A percentile compares a stretch with the other conserved stretches of the same genome.
Conservation (phyloP, 176 grass and related monocot species). For the Lolium perenne region DNA sequence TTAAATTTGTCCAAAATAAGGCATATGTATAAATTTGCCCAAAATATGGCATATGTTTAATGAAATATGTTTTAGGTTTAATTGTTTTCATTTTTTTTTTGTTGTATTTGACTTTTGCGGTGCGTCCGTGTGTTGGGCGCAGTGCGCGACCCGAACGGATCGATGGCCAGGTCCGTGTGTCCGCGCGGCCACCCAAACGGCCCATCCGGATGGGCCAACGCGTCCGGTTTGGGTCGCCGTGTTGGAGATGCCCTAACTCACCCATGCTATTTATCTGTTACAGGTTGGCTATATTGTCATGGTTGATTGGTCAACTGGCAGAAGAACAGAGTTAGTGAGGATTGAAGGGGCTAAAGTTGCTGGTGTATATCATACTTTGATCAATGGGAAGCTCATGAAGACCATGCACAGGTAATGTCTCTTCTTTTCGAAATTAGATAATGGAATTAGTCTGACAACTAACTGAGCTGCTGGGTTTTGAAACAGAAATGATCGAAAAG, state of each 20-base stretch:
- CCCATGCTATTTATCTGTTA: conserved; percentile 8
- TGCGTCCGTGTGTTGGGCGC: too few relatives aligned
- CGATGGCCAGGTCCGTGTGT: too few relatives aligned
- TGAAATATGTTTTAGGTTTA: too few relatives aligned
- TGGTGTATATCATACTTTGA: conserved; percentile 76
- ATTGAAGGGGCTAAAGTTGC: conserved; percentile 81
- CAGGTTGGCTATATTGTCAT: conserved; percentile 98
- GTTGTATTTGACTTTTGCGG: too few relatives aligned
- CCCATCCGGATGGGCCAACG: too few relatives aligned
- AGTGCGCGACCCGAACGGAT: too few relatives aligned
- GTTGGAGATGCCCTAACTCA: neutral
- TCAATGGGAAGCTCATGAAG: conserved; percentile 64
- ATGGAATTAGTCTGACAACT: neutral
- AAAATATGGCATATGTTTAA: too few relatives aligned
- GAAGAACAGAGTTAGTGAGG: conserved; percentile 64
- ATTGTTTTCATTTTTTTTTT: too few relatives aligned
- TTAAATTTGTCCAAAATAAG: too few relatives aligned
- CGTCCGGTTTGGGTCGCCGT: neutral
- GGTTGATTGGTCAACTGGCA: conserved; percentile 68
- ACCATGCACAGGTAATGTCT: conserved; percentile 57
- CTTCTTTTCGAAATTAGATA: conserved; percentile 5
- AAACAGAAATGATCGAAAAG: conserved; percentile 69
- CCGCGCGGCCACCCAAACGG: too few relatives aligned
- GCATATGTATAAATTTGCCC: too few relatives aligned
- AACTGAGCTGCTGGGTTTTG: neutral